Evolutionary conservation across 805 yeast species (phyloP), one percentile per base, ranked within the genome.

Genomic region (Torulaspora microellipsoides): DNA sequence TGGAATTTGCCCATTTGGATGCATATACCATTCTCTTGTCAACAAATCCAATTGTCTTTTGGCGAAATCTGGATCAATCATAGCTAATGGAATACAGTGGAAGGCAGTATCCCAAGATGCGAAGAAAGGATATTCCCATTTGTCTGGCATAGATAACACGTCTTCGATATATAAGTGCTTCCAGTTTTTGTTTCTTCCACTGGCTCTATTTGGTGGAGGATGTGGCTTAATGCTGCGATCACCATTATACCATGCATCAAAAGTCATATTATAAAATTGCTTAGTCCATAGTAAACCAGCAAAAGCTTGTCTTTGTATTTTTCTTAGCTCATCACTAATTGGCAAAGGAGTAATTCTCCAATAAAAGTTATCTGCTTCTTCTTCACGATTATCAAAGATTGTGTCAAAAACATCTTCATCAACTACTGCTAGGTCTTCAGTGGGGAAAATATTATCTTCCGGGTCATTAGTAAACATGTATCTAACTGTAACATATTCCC

Each of bases 61-160:
- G 29, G 96, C 95, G 68, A 86, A 89, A 43, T 78, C 87, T 1
- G 96, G 95, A 64, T 89, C 97, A 58, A 89, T 80, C 89, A 89
- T 85, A 4, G 96, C 91, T 49, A 89, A 68, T 10, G 97, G 96
- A 54, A 89, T 78, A 56, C 95, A 85, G 67, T 89, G 97, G 79
- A 89, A 89, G 0, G 96, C 95, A 4, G 95, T 83, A 65, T 89
- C 97, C 97, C 97, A 89, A 3, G 95, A 91, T 12, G 96, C 96
- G 64, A 89, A 89, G 63, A 89, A 89, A 10, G 96, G 96, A 65
- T 89, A 89, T 66, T 89, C 97, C 87, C 95, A 89, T 62, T 88
- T 90, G 62, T 89, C 97, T 2, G 96, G 96, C 72, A 89, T 75
- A 1, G 95, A 85, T 54, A 89, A 71, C 37, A 89, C 76, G 64